A percentile compares a stretch with the other conserved stretches of the same genome.
Evolutionary conservation across 2,329 filamentous ascomycete genomes (phyloP).

Genomic region (Colletotrichum coccodes): DNA sequence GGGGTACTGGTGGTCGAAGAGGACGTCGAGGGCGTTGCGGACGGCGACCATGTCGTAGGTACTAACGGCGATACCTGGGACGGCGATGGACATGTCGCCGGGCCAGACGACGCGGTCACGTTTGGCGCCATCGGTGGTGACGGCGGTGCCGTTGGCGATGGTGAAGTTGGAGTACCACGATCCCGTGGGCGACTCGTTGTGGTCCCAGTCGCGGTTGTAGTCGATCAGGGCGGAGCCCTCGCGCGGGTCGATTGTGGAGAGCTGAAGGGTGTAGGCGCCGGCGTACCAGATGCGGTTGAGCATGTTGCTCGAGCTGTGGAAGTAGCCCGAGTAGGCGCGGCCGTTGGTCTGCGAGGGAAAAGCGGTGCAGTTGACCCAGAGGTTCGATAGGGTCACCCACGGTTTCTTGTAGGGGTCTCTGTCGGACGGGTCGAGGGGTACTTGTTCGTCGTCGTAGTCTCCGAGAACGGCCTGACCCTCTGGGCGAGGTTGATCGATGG

Average conservation of each 20-base stretch:
- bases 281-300: constrained; percentile 59
- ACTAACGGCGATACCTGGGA: constrained; percentile 31
- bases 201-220: constrained; percentile 44
- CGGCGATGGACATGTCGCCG: constrained; percentile 63
- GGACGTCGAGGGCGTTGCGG: constrained; percentile 54
- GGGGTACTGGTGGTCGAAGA: constrained; percentile 55
- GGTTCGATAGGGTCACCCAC: constrained; percentile 42
- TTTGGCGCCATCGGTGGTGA: constrained; percentile 62
- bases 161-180: constrained; percentile 44
- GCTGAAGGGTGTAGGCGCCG: constrained; percentile 49
- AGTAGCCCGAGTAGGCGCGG: constrained; percentile 56
- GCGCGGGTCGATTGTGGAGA: constrained; percentile 46
- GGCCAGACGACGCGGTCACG: constrained; percentile 67
- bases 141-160: constrained; percentile 43
- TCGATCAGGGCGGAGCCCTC: constrained; percentile 47
- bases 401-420: constrained; percentile 36
- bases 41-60: constrained; percentile 47
- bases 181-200: constrained; percentile 44
- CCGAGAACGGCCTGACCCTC: constrained; percentile 41
- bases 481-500: neutral
- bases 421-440: neutral
- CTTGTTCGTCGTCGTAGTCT: neutral
- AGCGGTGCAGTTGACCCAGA: constrained; percentile 52
- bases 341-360: constrained; percentile 57
- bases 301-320: constrained; percentile 49